A percentile compares a stretch with the other conserved stretches of the same genome.
Evolutionary conservation across 2,329 filamentous ascomycete species (phyloP).

Genomic region (Curvularia hawaiiensis): DNA sequence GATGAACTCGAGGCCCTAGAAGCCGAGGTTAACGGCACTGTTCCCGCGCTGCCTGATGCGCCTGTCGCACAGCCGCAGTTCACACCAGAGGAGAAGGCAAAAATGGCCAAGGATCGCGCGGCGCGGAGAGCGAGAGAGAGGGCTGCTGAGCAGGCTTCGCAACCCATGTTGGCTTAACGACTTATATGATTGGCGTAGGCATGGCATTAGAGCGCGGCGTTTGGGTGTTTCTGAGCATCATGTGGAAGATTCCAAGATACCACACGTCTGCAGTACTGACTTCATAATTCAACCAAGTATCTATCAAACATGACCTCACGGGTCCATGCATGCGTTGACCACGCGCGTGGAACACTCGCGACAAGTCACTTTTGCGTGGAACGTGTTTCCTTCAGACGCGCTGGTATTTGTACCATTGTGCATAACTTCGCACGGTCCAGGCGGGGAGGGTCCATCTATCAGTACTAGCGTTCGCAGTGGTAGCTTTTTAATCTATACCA

Average conservation of each 20-base stretch:
- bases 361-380: conserved; percentile 7
- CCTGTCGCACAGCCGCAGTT: conserved; percentile 42
- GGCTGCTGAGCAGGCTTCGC: conserved; percentile 38
- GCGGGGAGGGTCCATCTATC: too few species aligned
- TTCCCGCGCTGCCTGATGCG: conserved; percentile 46
- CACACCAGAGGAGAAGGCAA: conserved; percentile 35
- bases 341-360: conserved; percentile 22
- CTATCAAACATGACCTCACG: conserved; percentile 1
- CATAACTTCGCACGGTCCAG: too few species aligned
- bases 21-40: conserved; percentile 59
- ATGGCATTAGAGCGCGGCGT: conserved; percentile 45
- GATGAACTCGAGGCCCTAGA: conserved; percentile 88
- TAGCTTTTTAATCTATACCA: too few species aligned
- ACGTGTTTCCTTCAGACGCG: conserved; percentile 11
- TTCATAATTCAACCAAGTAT: background rate
- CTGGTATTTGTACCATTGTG: conserved; percentile 5
- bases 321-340: conserved; percentile 14
- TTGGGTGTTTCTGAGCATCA: conserved; percentile 22
- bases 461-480: too few species aligned
- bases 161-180: conserved; percentile 46
- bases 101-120: conserved; percentile 41
- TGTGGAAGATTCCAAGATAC: background rate
- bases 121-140: conserved; percentile 40
- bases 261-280: conserved; percentile 6
- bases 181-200: conserved; percentile 14